A percentile compares a stretch with the other conserved stretches of the same genome.
phyloP scores from a whole-genome alignment of 2,329 filamentous ascomycete genomes.

The Trichoderma atrobrunneum region DNA sequence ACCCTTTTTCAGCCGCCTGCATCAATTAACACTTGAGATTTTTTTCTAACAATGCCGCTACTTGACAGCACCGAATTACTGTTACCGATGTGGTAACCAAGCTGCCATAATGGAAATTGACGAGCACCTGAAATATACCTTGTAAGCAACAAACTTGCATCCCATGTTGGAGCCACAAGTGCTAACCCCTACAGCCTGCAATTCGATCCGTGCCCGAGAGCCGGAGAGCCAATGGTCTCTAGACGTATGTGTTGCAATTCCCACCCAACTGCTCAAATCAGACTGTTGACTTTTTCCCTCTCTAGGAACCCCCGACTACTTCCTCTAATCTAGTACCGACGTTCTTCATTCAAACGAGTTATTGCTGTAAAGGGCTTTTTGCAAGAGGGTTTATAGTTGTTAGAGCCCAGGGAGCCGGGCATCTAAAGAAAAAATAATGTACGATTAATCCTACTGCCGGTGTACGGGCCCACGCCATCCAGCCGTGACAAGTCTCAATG shows the following conservation, averaged over 20 bases:
- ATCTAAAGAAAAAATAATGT: slow-evolving; percentile 29
- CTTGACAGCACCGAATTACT: slow-evolving; percentile 77
- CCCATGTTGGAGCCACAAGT: not conserved
- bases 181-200: slow-evolving; percentile 68
- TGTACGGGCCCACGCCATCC: slow-evolving; percentile 22
- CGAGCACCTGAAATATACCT: slow-evolving; percentile 98
- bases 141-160: slow-evolving; percentile 53
- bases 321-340: slow-evolving; percentile 65
- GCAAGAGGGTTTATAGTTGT: slow-evolving; percentile 23
- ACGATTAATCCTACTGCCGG: slow-evolving; percentile 28
- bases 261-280: not conserved
- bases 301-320: slow-evolving; percentile 88
- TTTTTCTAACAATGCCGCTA: slow-evolving; percentile 16
- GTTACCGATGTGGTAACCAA: slow-evolving; percentile 98
- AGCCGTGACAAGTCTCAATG: slow-evolving; percentile 20
- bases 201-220: slow-evolving; percentile 97
- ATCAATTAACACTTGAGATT: slow-evolving; percentile 9
- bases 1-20: not conserved
- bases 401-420: slow-evolving; percentile 22
- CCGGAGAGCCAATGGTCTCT: slow-evolving; percentile 98
- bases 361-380: slow-evolving; percentile 24
- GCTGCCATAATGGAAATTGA: slow-evolving; percentile 99
- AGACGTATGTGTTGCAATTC: slow-evolving; percentile 57
- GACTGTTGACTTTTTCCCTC: slow-evolving; percentile 24
- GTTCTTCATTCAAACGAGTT: slow-evolving; percentile 23